Conservation (phyloP, 169 alveolate genomes). For the Perkinsus marinus region DNA sequence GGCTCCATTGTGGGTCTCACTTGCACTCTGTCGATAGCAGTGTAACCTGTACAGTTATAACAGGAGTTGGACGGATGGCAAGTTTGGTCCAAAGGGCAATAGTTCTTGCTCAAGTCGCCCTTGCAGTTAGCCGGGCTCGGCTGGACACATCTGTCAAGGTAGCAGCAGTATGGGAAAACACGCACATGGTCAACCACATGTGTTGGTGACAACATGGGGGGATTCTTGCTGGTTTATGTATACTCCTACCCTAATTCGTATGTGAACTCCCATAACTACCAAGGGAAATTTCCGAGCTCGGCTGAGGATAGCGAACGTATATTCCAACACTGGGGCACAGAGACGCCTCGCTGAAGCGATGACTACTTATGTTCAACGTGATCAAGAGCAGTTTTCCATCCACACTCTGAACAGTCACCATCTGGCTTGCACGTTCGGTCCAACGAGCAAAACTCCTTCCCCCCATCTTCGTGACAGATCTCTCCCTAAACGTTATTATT, state of each 20-base stretch:
- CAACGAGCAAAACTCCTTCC: not conserved
- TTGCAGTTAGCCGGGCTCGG: not conserved
- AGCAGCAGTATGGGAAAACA: too few species aligned
- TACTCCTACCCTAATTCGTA: too few species aligned
- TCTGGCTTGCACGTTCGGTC: not conserved
- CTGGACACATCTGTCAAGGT: not conserved
- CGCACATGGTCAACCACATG: too few species aligned
- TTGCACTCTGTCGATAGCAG: not conserved
- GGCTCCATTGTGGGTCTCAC: not conserved
- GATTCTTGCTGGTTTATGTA: too few species aligned
- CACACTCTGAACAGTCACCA: not conserved
- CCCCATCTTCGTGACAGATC: not conserved
- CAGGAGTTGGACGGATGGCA: not conserved
- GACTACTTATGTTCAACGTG: not conserved
- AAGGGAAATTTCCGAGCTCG: too few species aligned
- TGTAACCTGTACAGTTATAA: not conserved
- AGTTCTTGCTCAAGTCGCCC: not conserved
- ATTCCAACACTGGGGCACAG: too few species aligned
- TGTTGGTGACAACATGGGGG: too few species aligned
- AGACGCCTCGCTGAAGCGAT: not conserved
- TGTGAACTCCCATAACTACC: too few species aligned
- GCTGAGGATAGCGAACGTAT: too few species aligned
- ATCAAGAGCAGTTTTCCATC: not conserved
- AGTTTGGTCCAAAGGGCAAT: not conserved
- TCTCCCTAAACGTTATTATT: not conserved